These are phyloP conservation scores for Aspergillus arachidicola DNA, from an alignment of 2,329 filamentous ascomycete genomes.

Conservation along the genomic window DNA sequence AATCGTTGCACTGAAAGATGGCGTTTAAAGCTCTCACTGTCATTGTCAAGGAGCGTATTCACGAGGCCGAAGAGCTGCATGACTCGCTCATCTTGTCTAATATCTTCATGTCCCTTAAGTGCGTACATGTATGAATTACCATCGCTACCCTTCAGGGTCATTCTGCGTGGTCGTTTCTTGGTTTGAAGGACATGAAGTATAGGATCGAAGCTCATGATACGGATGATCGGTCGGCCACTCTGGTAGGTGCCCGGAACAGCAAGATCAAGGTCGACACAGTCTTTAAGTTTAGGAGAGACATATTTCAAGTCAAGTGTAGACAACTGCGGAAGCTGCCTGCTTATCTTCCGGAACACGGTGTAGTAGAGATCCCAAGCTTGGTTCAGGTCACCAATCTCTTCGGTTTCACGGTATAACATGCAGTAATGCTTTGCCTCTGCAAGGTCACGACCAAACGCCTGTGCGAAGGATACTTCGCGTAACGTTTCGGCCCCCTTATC, in stretches of 20 bases:
- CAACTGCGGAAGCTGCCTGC: conserved; percentile 87
- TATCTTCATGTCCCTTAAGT: conserved; percentile 99
- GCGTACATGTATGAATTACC: conserved; percentile 84
- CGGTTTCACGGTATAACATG: conserved; percentile 83
- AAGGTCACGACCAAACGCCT: conserved; percentile 93
- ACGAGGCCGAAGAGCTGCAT: conserved; percentile 99
- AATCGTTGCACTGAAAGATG: conserved; percentile 96
- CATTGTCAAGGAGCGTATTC: conserved; percentile 91
- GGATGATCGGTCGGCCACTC: conserved; percentile 76
- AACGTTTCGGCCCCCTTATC: conserved; percentile 91
- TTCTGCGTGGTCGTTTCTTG: conserved; percentile 91
- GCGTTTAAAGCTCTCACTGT: conserved; percentile 94
- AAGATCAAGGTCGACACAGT: conserved; percentile 81
- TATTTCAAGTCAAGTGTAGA: conserved; percentile 93
- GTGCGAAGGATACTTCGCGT: conserved; percentile 93
- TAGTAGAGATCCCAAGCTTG: conserved; percentile 99
- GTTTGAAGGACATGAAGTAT: conserved; percentile 92
- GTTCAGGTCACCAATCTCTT: conserved; percentile 91
- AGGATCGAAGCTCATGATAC: conserved; percentile 86
- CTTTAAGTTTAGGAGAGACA: conserved; percentile 90
- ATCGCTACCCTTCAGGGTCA: conserved; percentile 86
- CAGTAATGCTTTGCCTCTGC: conserved; percentile 97
- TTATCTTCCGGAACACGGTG: conserved; percentile 95
- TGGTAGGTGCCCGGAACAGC: conserved; percentile 95
- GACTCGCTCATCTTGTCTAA: conserved; percentile 96